phyloP scores from a whole-genome alignment of 2,329 filamentous ascomycete species.

The Eurotiales sp. region DNA sequence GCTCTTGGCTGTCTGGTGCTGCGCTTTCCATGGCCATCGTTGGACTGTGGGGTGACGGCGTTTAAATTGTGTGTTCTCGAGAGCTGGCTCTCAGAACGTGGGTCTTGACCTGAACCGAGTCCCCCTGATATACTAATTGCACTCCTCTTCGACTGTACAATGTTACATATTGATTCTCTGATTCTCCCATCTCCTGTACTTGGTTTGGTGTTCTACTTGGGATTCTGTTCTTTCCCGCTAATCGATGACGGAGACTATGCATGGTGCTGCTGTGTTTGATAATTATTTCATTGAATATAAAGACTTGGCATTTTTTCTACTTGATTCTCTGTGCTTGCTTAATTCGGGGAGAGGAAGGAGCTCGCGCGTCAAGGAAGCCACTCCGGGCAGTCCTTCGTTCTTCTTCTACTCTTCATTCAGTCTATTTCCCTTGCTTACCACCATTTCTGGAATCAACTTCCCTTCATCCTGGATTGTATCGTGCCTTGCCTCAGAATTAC shows the following conservation, averaged over 20 bases:
- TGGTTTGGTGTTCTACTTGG: background rate
- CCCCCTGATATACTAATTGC: background rate
- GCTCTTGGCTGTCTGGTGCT: constrained; percentile 38
- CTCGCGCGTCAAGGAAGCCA: background rate
- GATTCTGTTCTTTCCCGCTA: background rate
- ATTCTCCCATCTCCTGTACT: constrained; percentile 1
- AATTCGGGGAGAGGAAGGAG: background rate
- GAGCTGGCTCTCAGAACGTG: constrained; percentile 15
- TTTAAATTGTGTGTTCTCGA: no score
- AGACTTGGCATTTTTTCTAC: background rate
- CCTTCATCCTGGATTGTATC: constrained; percentile 11
- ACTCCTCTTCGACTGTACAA: constrained; percentile 12
- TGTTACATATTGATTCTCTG: background rate
- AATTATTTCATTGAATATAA: constrained; percentile 6
- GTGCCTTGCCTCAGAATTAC: constrained; percentile 11
- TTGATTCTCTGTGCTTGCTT: no score
- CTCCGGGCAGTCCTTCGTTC: background rate
- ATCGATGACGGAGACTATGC: background rate
- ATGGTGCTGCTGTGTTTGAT: constrained; percentile 5
- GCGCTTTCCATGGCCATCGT: constrained; percentile 46
- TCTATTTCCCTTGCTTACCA: background rate
- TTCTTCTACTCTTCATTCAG: background rate
- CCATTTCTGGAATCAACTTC: background rate
- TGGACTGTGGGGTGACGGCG: constrained; percentile 47
- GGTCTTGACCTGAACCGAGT: background rate